A percentile compares a stretch with the other conserved stretches of the same genome.
Conservation (phyloP, 2,329 filamentous ascomycete genomes). For the Kalaharituber pfeilii region DNA sequence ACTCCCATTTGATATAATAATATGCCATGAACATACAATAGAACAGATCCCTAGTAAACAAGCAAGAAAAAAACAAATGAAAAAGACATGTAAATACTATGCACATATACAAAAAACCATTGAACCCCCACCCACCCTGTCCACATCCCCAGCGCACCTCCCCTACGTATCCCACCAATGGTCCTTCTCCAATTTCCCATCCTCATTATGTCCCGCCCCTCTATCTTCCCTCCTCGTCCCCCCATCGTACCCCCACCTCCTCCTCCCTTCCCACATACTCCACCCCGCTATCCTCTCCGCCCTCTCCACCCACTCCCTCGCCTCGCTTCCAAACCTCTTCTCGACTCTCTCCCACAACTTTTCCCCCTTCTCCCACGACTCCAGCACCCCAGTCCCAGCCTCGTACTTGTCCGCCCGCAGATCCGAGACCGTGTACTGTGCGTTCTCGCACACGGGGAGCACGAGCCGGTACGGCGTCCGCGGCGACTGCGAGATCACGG, state of each 20-base stretch:
- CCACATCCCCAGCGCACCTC: no score
- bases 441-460: slow-evolving; percentile 21
- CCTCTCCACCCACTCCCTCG: slow-evolving; percentile 26
- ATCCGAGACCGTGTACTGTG: slow-evolving; percentile 26
- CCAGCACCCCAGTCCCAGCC: slow-evolving; percentile 24
- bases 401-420: slow-evolving; percentile 24
- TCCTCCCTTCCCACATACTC: slow-evolving; percentile 27
- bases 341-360: background rate
- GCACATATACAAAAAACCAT: no score
- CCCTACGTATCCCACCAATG: slow-evolving; percentile 22
- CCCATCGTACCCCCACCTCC: slow-evolving; percentile 20
- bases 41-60: no score
- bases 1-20: no score
- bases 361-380: slow-evolving; percentile 24
- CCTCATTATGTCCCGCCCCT: slow-evolving; percentile 17
- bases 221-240: slow-evolving; percentile 20
- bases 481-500: slow-evolving; percentile 17
- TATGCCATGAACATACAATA: no score
- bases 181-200: slow-evolving; percentile 19
- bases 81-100: no score
- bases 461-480: slow-evolving; percentile 19
- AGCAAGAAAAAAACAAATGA: no score
- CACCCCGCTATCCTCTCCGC: slow-evolving; percentile 27
- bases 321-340: slow-evolving; percentile 25
- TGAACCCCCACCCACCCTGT: no score